Evolutionary conservation across 768 basidiomycete genomes (phyloP).

Genomic region (Phylloporus sp.): DNA sequence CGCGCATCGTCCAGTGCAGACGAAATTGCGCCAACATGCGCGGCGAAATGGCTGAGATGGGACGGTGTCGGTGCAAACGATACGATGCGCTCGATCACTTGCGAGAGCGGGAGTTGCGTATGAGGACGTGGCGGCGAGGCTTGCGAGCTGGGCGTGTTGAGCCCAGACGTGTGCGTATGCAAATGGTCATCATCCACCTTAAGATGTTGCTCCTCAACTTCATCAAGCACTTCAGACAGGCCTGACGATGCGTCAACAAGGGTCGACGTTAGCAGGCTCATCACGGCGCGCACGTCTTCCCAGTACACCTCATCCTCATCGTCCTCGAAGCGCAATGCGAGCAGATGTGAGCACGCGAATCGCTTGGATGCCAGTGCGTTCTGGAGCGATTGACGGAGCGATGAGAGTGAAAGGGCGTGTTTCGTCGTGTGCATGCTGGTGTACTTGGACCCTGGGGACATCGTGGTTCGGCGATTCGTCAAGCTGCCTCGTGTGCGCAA

Average conservation of each 20-base stretch:
- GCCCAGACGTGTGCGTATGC: constrained; percentile 10
- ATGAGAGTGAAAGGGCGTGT: constrained; percentile 64
- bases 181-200: constrained; percentile 44
- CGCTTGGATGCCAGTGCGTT: constrained; percentile 69
- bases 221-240: constrained; percentile 60
- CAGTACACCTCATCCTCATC: constrained; percentile 76
- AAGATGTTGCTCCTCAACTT: constrained; percentile 50
- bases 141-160: constrained; percentile 14
- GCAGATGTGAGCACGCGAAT: constrained; percentile 74
- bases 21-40: constrained; percentile 68
- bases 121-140: constrained; percentile 16
- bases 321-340: constrained; percentile 73
- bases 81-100: constrained; percentile 9
- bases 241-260: constrained; percentile 62
- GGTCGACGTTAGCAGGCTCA: constrained; percentile 63
- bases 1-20: constrained; percentile 68
- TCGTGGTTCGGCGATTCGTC: constrained; percentile 24
- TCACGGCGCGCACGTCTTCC: constrained; percentile 79
- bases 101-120: constrained; percentile 8
- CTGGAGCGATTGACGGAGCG: constrained; percentile 58
- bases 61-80: constrained; percentile 77
- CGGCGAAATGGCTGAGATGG: constrained; percentile 63
- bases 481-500: constrained; percentile 13
- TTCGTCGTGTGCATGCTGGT: constrained; percentile 57
- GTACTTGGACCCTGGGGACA: constrained; percentile 54